Evolutionary conservation across 2,329 filamentous ascomycete genomes (phyloP), one percentile per base, ranked within the genome.

Genomic region (Penicillium verrucosum): DNA sequence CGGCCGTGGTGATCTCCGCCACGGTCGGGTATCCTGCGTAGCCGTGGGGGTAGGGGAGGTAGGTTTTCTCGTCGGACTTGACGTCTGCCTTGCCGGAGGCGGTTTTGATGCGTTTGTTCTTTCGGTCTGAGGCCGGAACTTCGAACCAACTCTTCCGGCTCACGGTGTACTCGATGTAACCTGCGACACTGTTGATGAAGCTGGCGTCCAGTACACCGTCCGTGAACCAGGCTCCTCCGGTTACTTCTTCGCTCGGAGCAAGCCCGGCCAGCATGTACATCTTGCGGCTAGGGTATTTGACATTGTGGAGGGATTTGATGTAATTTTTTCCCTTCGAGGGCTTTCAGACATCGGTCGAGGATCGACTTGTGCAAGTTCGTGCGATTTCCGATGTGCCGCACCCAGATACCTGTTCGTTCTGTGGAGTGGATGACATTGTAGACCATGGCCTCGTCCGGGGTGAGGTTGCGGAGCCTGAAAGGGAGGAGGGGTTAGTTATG

Each of bases 221-320:
- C 8, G 90, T 92, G 73, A 94, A 97, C 90, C 93, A 99, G 9
- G 91, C 89, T 1, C 94, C 94, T 46, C 94, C 94, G 0, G 92
- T 96, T 45, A 95, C 90, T 60, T 94, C 89, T 60, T 97, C 92
- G 52, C 88, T 90, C 0, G 94, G 93, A 11, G 86, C 85, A 59
- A 99, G 83, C 60, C 88, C 87, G 52, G 88, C 85, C 69, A 96
- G 87, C 82, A 99, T 96, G 81, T 94, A 99, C 83, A 96, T 96
- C 77, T 96, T 96, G 71, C 94, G 89, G 64, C 88, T 89, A 29
- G 91, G 90, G 70, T 89, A 88, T 77, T 96, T 92, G 75, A 96
- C 92, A 73, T 89, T 94, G 77, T 93, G 94, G 77, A 97, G 92
- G 56, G 87, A 86, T 68, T 89, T 89, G 73, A 99, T 92, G 71